Evolutionary conservation across 1,284 basidiomycete genomes (phyloP), one percentile per base, ranked within the genome.

Genomic region (Microbotryum intermedium): DNA sequence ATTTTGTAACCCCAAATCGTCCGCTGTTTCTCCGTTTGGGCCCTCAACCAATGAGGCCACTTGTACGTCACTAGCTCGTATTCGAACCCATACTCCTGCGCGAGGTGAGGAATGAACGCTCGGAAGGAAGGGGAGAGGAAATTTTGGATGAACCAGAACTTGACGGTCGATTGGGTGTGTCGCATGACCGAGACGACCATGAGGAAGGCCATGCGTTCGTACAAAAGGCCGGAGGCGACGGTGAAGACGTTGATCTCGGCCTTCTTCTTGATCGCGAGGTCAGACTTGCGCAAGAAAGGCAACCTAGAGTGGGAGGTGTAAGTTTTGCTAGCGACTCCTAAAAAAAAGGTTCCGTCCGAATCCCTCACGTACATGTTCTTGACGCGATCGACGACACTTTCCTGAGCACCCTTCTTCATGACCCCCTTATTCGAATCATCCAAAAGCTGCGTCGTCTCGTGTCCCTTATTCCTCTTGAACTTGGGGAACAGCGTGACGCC

Each of bases 91-190:
- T 98, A 97, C 66, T 87, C 87, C 23, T 50, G 23, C 28, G 53
- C 58, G 51, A 62, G 50, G 55, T 50, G 55, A 55, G 57, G 53
- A 28, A 59, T 26, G 52, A 59, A 61, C 20, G 39, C 89, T 61
- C 97, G 79, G 83, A 98, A 98, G 0, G 92, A 90, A 0, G 94
- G 94, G 0, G 94, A 97, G 25, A 98, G 80, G 82, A 97, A 98
- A 77, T 98, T 98, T 73, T 97, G 90, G 68, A 98, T 97, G 76
- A 98, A 97, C 94, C 94, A 98, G 76, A 98, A 98, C 74, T 98
- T 98, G 75, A 97, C 92, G 26, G 83, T 86, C 70, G 85, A 87
- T 39, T 91, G 83, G 4, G 94, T 98, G 72, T 98, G 93, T 58
- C 85, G 84, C 69, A 98, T 80, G 26, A 98, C 95, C 69, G 89